Conservation (phyloP, 108 stramenopile species). For the Seminavis robusta region DNA sequence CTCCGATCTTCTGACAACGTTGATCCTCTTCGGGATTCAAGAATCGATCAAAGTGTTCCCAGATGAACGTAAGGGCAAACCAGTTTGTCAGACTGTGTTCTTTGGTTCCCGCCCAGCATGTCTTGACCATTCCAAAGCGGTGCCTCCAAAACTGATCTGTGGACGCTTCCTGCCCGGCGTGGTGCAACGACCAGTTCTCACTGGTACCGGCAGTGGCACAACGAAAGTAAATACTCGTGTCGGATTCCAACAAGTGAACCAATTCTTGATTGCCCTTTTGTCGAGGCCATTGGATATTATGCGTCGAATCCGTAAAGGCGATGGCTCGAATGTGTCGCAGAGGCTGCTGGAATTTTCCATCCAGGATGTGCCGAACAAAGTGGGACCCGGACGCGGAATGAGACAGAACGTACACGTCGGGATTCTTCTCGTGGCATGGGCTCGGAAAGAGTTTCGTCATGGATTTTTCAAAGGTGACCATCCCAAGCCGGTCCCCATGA, state of each 20-base stretch:
- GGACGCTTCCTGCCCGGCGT: conserved; percentile 33
- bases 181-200: conserved; percentile 14
- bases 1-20: neutral
- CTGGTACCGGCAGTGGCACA: conserved; percentile 28
- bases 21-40: neutral
- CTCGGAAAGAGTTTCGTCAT: conserved; percentile 45
- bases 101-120: conserved; percentile 69
- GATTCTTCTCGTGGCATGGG: neutral
- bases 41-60: conserved; percentile 72
- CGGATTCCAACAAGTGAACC: conserved; percentile 24
- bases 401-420: conserved; percentile 54
- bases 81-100: conserved; percentile 77
- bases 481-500: conserved; percentile 56
- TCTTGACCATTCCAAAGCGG: conserved; percentile 70
- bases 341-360: conserved; percentile 38
- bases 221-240: conserved; percentile 41
- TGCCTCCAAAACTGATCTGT: conserved; percentile 74
- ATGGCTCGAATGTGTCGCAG: conserved; percentile 66
- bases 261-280: conserved; percentile 1
- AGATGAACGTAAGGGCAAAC: conserved; percentile 55
- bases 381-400: conserved; percentile 76
- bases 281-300: conserved; percentile 81
- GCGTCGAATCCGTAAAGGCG: conserved; percentile 83
- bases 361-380: conserved; percentile 57
- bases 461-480: conserved; percentile 52